Evolutionary conservation across 2,329 filamentous ascomycete species (phyloP), one percentile per base, ranked within the genome.

Genomic region (Calonectria ilicicola): DNA sequence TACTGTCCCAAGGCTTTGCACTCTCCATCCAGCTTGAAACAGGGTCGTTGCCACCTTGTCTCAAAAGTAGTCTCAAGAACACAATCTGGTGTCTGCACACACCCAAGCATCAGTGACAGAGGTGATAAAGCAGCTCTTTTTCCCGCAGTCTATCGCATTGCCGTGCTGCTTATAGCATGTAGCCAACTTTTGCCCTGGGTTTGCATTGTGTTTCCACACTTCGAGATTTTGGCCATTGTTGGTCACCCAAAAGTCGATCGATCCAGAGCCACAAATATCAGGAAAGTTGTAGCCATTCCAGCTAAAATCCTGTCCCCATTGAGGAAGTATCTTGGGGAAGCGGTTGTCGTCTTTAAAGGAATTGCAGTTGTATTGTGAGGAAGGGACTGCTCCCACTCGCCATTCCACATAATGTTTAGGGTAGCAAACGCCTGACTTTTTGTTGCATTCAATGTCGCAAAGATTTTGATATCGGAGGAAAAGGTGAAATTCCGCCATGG

Each of bases 401-500:
- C 66, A 63, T 23, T 68, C 69, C 19, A 67, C 46, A 15, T 53
- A 68, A 29, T 68, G 65, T 58, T 68, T 71, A 32, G 44, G 66
- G 26, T 49, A 69, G 56, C 66, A 64, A 21, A 53, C 38, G 7
- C 44, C 56, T 27, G 40, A 40, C 38, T 53, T 62, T 51, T 51
- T 69, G 32, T 64, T 53, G 23, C 66, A 69, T 21, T 69, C 44
- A 17, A 64, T 17, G 26, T 69, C 66, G 29, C 66, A 63, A 23
- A 68, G 56, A 10, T 69, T 58, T 65, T 64, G 51, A 17, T 35
- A 67, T 1, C 53, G 19, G 12, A 58, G 49, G 7, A 49, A 67
- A 15, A 60, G 19, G 21, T 67, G 29, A 7, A 67, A 67, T 35
- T 44, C 26, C 27, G 51, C 65, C 40, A 29, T n/a, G n/a, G n/a